A percentile compares a stretch with the other conserved stretches of the same genome.
These are phyloP conservation scores for Neurospora sp. DNA, from an alignment of 495 filamentous ascomycete genomes.

Conservation along the genomic window DNA sequence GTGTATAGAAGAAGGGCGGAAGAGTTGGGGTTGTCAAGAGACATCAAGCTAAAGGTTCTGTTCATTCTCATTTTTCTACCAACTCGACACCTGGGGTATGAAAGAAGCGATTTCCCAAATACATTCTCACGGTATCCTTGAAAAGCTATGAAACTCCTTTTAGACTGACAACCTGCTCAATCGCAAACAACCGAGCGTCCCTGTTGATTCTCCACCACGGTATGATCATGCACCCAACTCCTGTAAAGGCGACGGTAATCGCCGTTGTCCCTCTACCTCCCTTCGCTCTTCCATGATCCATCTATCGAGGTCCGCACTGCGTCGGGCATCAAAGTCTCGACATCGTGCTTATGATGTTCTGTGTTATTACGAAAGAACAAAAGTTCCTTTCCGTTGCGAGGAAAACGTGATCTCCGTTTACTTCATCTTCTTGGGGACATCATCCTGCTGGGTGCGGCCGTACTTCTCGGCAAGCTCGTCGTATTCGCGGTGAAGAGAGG, in stretches of 20 bases:
- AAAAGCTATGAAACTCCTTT: background rate
- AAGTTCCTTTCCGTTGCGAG: background rate
- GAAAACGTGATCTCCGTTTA: conserved; percentile 26
- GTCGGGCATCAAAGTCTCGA: background rate
- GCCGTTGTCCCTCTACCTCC: background rate
- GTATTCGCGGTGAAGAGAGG: conserved; percentile 71
- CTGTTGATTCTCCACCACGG: background rate
- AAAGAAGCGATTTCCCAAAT: background rate
- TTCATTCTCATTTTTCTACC: background rate
- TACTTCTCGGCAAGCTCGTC: conserved; percentile 73
- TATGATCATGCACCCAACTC: background rate
- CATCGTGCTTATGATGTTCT: background rate
- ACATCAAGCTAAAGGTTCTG: background rate
- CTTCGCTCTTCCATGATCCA: background rate
- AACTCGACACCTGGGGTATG: background rate
- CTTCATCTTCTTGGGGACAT: conserved; percentile 57
- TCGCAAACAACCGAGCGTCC: background rate
- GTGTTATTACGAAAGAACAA: background rate
- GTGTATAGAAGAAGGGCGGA: too few relatives aligned
- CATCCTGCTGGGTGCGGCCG: conserved; percentile 42
- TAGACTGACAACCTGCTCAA: background rate
- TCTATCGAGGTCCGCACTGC: background rate
- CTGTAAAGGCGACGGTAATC: background rate
- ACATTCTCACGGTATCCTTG: background rate
- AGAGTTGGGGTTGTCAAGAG: background rate